phyloP scores from a whole-genome alignment of 2,329 filamentous ascomycete genomes.

The Trichophyton simii region DNA sequence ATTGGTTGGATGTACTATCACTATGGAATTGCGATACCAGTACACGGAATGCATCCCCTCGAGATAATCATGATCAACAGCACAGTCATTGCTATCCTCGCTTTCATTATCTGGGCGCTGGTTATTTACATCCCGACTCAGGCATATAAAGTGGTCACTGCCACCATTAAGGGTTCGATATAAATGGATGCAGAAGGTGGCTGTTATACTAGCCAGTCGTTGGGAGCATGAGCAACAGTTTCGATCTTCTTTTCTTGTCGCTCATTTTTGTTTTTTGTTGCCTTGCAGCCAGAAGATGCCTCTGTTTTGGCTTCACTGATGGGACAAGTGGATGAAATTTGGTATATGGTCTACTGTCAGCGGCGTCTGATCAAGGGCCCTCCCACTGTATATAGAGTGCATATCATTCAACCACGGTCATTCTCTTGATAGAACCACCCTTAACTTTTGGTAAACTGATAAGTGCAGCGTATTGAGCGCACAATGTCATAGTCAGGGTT shows the following conservation, averaged over 20 bases:
- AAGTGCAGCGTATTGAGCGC: background rate
- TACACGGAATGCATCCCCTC: background rate
- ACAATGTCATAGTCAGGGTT: background rate
- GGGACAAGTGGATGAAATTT: background rate
- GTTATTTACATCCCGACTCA: background rate
- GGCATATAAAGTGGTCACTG: no score
- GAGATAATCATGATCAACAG: background rate
- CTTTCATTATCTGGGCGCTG: background rate
- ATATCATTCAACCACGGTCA: background rate
- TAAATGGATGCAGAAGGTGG: background rate
- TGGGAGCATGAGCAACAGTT: background rate
- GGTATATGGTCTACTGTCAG: background rate
- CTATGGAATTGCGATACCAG: background rate
- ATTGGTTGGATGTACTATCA: slow-evolving; percentile 1
- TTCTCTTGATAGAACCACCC: background rate
- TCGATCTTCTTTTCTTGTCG: background rate
- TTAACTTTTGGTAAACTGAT: background rate
- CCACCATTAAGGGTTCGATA: background rate
- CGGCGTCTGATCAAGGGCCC: background rate
- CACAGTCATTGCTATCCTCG: background rate
- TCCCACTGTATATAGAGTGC: background rate
- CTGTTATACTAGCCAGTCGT: background rate
- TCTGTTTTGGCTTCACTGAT: background rate
- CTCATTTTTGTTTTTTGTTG: background rate
- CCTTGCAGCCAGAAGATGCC: background rate